Base-by-base conservation (phyloP, 2,329 filamentous ascomycete genomes). In the Pseudogymnoascus sp. region DNA sequence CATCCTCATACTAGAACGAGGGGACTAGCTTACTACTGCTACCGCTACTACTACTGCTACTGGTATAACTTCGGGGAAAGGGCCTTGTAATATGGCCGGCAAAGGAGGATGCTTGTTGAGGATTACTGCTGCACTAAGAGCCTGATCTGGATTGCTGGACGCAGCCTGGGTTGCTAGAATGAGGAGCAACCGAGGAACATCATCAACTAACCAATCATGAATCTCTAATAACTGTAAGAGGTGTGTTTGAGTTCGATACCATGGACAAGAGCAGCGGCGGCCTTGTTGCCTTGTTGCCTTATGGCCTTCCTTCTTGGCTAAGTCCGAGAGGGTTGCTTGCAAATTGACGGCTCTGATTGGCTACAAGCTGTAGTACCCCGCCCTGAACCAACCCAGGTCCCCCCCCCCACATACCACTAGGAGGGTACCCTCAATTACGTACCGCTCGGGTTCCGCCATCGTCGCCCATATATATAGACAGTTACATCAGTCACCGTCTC, bases 371-470 rank as follows among this genome's bases (percentile, higher is more conserved):
- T 2, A n/a, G 47, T 32, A 54, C 47, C 47, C 47, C 47, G 47
- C 47, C 47, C 11, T 54, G n/a, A n/a, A 54, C n/a, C 43, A n/a
- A 54, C n/a, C 43, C 8, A 30, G 25, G 25, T 14, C 20, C 38
- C 38, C 7, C 43, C 43, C 8, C 8, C 16, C 43, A 14, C 25
- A 50, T 50, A 18, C 43, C 7, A 32, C 25, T 6, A 32, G 4
- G 25, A 54, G n/a, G 43, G 57, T 59, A 43, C 57, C 32, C 32
- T 59, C 57, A 59, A 59, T 43, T 37, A 25, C 57, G 57, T 59
- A 59, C 25, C 57, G 16, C 3, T 11, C 14, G 9, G 25, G 34
- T 38, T 43, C 38, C 57, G 38, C 57, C 34, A 59, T 43, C 8
- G 16, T 12, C 22, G 38, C 57, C 57, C 57, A 59, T 43, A 25